Base-by-base conservation (phyloP, 1,284 basidiomycete species). In the Coniferiporia sulphurascens region DNA sequence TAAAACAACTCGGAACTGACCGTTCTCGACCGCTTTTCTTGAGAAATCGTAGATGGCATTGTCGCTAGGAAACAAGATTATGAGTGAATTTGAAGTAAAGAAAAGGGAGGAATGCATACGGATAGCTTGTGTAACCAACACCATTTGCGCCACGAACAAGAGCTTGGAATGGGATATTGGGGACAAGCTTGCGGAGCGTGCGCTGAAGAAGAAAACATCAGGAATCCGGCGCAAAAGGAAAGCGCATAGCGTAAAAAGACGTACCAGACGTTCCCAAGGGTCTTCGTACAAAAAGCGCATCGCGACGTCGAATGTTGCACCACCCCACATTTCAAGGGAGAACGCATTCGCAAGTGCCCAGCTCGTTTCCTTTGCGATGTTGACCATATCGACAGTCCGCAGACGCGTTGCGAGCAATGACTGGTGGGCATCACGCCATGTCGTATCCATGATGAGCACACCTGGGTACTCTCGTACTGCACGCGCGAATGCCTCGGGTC, bases 261-360 rank as follows among this genome's bases (percentile, higher is more conserved):
- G 51, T 65, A 91, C 90, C 77, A 99, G 78, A 68, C 97, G 86
- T 74, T 98, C 96, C 97, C 97, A 99, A 68, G 97, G 97, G 76
- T 99, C 97, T 75, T 99, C 97, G 74, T 99, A 98, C 71, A 99
- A 78, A 90, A 99, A 99, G 59, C 96, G 89, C 96, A 99, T 98
- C 36, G 97, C 91, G 52, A 99, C 97, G 74, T 99, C 97, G 71
- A 99, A 99, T 4, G 97, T 99, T 51, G 97, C 97, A 65, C 97
- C 97, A 71, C 97, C 97, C 97, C 97, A 99, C 82, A 96, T 98
- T 74, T 99, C 97, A 65, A 99, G 76, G 71, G 91, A 91, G 80
- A 95, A 99, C 19, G 97, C 93, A 70, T 98, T 99, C 54, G 93
- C 86, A 56, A 99, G 81, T 7, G 95, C 96, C 73, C 93, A 89